These are phyloP conservation scores for Myriosclerotinia curreyana DNA, from an alignment of 2,329 filamentous ascomycete genomes.

Conservation along the genomic window DNA sequence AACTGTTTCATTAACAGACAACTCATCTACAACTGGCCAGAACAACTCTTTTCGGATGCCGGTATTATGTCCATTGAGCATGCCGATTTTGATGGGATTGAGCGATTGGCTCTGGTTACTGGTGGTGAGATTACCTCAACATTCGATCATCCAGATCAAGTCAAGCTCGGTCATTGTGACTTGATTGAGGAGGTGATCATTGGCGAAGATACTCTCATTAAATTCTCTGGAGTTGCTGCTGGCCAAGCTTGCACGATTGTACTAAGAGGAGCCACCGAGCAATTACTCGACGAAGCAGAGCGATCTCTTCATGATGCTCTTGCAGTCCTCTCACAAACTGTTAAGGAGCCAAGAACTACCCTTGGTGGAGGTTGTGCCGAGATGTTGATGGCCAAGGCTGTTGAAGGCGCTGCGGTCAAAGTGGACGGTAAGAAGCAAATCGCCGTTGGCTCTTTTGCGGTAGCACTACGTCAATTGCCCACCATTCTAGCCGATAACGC, in stretches of 20 bases:
- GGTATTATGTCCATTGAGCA: slow-evolving; percentile 99
- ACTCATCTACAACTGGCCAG: slow-evolving; percentile 99
- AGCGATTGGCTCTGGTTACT: slow-evolving; percentile 89
- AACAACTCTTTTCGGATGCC: slow-evolving; percentile 96
- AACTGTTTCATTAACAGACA: slow-evolving; percentile 99
- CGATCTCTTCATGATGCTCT: slow-evolving; percentile 93
- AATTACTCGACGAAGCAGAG: slow-evolving; percentile 95
- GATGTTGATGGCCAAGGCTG: slow-evolving; percentile 99
- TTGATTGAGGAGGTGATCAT: slow-evolving; percentile 98
- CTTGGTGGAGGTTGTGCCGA: slow-evolving; percentile 94
- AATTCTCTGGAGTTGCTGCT: slow-evolving; percentile 92
- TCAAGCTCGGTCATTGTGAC: slow-evolving; percentile 94
- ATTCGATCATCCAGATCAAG: slow-evolving; percentile 95
- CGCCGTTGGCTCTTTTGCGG: slow-evolving; percentile 85
- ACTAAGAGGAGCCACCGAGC: slow-evolving; percentile 90
- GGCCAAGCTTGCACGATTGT: slow-evolving; percentile 96
- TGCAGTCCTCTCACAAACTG: slow-evolving; percentile 93
- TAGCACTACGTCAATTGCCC: slow-evolving; percentile 85
- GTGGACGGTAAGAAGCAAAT: slow-evolving; percentile 96
- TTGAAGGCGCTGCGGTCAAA: slow-evolving; percentile 88
- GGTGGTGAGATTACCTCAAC: slow-evolving; percentile 97
- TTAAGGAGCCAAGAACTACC: slow-evolving; percentile 89
- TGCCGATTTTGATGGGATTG: slow-evolving; percentile 97
- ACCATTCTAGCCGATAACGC: slow-evolving; percentile 98
- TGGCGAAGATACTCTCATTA: slow-evolving; percentile 94